These are phyloP conservation scores for Macadamia integrifolia DNA, from an alignment of 164 flowering plant species.

Conservation along the genomic window DNA sequence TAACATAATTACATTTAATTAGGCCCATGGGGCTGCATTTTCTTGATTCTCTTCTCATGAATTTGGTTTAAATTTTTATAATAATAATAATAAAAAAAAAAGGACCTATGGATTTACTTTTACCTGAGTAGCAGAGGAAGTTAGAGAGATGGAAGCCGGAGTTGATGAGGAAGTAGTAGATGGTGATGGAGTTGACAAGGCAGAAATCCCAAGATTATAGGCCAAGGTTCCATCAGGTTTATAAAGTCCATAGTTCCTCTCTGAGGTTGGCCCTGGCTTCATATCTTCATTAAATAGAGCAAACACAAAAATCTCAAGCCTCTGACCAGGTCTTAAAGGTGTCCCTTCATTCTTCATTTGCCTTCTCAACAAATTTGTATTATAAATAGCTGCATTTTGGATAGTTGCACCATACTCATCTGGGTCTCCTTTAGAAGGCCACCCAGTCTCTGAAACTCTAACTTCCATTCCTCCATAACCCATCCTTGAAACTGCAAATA, in stretches of 20 bases:
- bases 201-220: constrained; percentile 67
- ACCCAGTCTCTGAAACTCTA: constrained; percentile 84
- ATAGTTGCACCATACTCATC: constrained; percentile 70
- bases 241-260: constrained; percentile 84
- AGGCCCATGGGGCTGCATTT: neutral
- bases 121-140: constrained; percentile 64
- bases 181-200: constrained; percentile 29
- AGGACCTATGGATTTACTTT: constrained; percentile 30
- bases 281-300: constrained; percentile 83
- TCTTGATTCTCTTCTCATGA: neutral
- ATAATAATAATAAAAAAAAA: neutral
- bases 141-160: constrained; percentile 45
- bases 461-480: constrained; percentile 71
- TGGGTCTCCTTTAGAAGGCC: constrained; percentile 92
- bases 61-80: neutral
- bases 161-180: neutral
- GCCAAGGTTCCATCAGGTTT: constrained; percentile 86
- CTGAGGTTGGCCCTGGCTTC: constrained; percentile 92
- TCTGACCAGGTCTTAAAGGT: constrained; percentile 64
- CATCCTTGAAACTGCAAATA: constrained; percentile 56
- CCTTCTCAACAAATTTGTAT: constrained; percentile 66
- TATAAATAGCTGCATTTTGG: constrained; percentile 63
- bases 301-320: constrained; percentile 71
- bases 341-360: constrained; percentile 70
- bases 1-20: neutral